Evolutionary conservation across 164 flowering plant species (phyloP), one percentile per base, ranked within the genome.

Genomic region (Pachysandra terminalis): DNA sequence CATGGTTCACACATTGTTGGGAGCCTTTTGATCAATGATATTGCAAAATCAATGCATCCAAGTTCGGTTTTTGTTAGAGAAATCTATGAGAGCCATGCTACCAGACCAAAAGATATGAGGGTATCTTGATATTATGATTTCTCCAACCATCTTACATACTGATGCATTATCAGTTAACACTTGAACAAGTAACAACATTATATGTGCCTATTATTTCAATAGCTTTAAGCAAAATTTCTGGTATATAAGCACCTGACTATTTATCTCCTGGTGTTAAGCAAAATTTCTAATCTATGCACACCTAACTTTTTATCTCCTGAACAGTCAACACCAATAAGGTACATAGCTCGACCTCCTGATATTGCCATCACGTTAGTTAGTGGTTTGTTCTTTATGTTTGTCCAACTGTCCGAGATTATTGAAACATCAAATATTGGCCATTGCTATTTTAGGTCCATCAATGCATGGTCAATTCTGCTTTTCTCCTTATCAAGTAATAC

Each of bases 71-170:
- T 69, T 61, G 25, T 68, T 57, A 37, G 59, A 41, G 68, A 71
- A 35, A 63, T 28, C 9, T 77, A 77, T 56, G 19, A 54, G 79
- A 24, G 74, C 73, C 54, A 72, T 68, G 61, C 77, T 72, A 56
- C 70, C 71, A 26, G 73, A 74, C 83, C 75, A 80, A 71, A 80
- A 75, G 0, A 78, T 72, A 64, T 78, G 75, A 19, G 67, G 69
- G 40, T 78, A 49, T 52, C 49, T 73, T 32, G 68, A 63, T 24
- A 80, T 59, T 12, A 69, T 61, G 9, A 26, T n/a, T n/a, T n/a
- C n/a, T n/a, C n/a, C n/a, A n/a, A n/a, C n/a, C n/a, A n/a, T n/a
- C n/a, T n/a, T n/a, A n/a, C n/a, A n/a, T n/a, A n/a, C n/a, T n/a
- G n/a, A n/a, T n/a, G n/a, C n/a, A n/a, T n/a, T n/a, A n/a, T n/a